Base-by-base conservation (phyloP, 495 filamentous ascomycete species). In the Penicillium ucsense region DNA sequence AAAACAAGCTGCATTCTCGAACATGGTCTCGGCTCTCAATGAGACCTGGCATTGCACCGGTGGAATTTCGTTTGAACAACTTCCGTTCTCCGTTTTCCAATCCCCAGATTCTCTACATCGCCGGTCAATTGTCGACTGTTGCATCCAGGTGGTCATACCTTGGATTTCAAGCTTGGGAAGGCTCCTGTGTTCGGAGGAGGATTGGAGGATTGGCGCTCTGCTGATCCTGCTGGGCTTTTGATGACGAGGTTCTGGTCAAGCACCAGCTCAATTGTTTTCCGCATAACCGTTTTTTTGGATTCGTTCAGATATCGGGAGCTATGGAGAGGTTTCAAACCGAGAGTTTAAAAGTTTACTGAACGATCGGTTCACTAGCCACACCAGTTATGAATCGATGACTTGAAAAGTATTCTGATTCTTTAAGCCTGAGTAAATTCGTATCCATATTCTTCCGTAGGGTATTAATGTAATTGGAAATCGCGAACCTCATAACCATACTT, bases 221-320 rank as follows among this genome's bases (percentile, higher is more conserved):
- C 47, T 45, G 45, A 46, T 50, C 52, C 20, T 52, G 45, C 38
- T 59, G 56, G 52, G 58, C 58, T 59, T 20, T 20, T 52, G 57
- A 41, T 47, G 55, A 53, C 60, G 50, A 38, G 68, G 57, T 62
- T 47, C 64, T 71, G 68, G 68, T 73, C 68, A 73, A 73, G 10
- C 31, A 8, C 10, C 30, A 32, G 41, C 41, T 66, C 59, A 27
- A 33, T 41, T 57, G 55, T 50, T 48, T 37, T 9, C 46, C 39
- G 31, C 33, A 38, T 53, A 45, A 20, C 20, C 30, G 51, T 47
- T 41, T 31, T 31, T 51, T 53, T 12, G 40, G 47, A 44, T 55
- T 52, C 35, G 43, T 47, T 43, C 44, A 42, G 31, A 32, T 35
- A 38, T 49, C 45, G 33, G 47, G 60, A 61, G 63, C 60, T 53